phyloP scores from a whole-genome alignment of 1,284 basidiomycete genomes.

The Hemileccinum hortonii region DNA sequence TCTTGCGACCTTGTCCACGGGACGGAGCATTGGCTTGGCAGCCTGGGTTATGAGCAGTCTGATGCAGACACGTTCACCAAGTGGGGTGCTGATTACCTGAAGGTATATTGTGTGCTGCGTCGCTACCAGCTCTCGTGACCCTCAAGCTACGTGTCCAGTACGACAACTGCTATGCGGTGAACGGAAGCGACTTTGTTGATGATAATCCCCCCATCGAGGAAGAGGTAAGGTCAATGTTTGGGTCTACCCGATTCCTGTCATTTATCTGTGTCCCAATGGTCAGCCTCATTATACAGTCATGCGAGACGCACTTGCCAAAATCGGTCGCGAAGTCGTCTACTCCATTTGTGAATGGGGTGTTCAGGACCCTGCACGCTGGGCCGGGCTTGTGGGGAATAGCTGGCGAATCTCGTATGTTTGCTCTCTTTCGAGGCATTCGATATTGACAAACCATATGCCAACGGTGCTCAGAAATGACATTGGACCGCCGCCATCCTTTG shows the following conservation, averaged over 20 bases:
- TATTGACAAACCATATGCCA: too few relatives aligned
- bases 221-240: conserved; percentile 1
- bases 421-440: background rate
- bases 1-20: conserved; percentile 6
- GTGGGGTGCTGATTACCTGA: conserved; percentile 16
- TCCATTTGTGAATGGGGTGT: conserved; percentile 58
- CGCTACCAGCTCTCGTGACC: background rate
- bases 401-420: conserved; percentile 43
- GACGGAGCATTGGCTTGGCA: conserved; percentile 7
- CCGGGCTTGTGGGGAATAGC: conserved; percentile 44
- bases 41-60: conserved; percentile 6
- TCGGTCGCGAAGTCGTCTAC: conserved; percentile 49
- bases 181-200: conserved; percentile 1
- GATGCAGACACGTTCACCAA: conserved; percentile 6
- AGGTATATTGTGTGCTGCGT: background rate
- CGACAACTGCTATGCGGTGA: conserved; percentile 12
- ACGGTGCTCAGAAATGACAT: conserved; percentile 43
- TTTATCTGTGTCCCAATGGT: background rate
- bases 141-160: conserved; percentile 3
- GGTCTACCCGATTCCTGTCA: background rate
- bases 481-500: conserved; percentile 47
- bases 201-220: background rate
- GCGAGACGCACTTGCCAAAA: conserved; percentile 27
- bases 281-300: conserved; percentile 5
- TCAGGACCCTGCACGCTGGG: conserved; percentile 49